These are phyloP conservation scores for Quercus alba DNA, from an alignment of 306 rosid genomes.

Conservation along the genomic window DNA sequence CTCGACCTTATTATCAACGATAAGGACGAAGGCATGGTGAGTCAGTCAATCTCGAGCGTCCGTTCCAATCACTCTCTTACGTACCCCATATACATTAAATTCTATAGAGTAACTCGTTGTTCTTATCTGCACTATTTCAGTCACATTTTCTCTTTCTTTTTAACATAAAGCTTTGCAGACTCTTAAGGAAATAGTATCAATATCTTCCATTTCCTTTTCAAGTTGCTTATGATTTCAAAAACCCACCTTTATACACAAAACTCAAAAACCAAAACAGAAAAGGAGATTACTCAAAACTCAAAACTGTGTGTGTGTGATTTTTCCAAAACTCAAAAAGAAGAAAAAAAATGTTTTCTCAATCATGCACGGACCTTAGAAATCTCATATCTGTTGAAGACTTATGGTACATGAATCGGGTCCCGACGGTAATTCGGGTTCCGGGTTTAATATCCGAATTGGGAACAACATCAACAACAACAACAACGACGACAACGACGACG, in stretches of 20 bases:
- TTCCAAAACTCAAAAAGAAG: not conserved
- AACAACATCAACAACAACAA: not conserved
- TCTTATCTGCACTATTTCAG: conserved; percentile 48
- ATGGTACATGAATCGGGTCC: conserved; percentile 19
- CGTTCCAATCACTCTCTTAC: not conserved
- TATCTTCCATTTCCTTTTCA: not conserved
- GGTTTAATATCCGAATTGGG: conserved; percentile 25
- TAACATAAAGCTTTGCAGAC: not conserved
- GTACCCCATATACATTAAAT: conserved; percentile 8
- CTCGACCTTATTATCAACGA: not conserved
- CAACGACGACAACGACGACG: not conserved
- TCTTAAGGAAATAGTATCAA: conserved; percentile 34
- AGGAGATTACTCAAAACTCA: too few relatives aligned
- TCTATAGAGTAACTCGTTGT: conserved; percentile 24
- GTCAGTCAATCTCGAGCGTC: conserved; percentile 34
- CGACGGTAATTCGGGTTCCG: conserved; percentile 11
- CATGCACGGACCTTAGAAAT: conserved; percentile 50
- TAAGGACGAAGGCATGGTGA: not conserved
- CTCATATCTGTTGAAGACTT: conserved; percentile 48
- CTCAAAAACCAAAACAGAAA: conserved; percentile 16
- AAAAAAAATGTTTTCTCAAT: conserved; percentile 51
- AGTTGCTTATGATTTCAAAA: conserved; percentile 23
- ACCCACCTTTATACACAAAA: conserved; percentile 24
- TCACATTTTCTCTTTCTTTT: not conserved
- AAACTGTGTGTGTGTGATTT: not conserved